Percentiles rank a stretch among this genome's conserved stretches.
phyloP scores from a whole-genome alignment of 116 monocot species.

The Iris pallida region DNA sequence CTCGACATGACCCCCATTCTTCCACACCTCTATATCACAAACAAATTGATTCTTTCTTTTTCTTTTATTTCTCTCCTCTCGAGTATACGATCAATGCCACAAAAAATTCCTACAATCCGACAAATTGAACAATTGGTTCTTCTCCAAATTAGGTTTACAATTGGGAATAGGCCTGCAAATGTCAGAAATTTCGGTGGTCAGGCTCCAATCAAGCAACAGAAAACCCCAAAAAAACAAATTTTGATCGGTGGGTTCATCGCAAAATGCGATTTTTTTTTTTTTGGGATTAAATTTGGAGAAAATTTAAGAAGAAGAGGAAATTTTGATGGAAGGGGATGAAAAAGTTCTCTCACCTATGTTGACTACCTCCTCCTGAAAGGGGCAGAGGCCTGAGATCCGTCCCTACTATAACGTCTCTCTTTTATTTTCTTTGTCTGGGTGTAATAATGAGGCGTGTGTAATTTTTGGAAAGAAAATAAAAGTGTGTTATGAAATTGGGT shows the following conservation, averaged over 20 bases:
- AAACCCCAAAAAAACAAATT: neutral
- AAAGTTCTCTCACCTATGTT: slow-evolving; percentile 9
- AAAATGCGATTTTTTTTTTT: neutral
- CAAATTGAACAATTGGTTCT: neutral
- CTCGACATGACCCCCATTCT: slow-evolving; percentile 62
- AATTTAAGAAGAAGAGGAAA: neutral
- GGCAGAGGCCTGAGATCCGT: slow-evolving; percentile 14
- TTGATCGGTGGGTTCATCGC: neutral
- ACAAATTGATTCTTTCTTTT: neutral
- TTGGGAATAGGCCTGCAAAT: slow-evolving; percentile 11
- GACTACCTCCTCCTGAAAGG: slow-evolving; percentile 12
- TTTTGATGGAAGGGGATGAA: neutral
- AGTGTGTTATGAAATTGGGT: no score
- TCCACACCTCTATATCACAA: neutral
- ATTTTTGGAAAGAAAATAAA: no score
- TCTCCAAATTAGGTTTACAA: neutral
- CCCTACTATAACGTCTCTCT: slow-evolving; percentile 8
- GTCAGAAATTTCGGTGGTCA: neutral
- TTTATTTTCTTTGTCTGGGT: neutral
- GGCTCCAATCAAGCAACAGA: neutral
- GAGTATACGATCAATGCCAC: neutral
- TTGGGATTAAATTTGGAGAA: neutral
- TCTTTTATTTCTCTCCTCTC: neutral
- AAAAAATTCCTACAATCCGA: neutral
- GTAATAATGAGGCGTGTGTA: no score